Evolutionary conservation across 768 basidiomycete genomes (phyloP), one percentile per base, ranked within the genome.

Genomic region (Collybiopsis luxurians): DNA sequence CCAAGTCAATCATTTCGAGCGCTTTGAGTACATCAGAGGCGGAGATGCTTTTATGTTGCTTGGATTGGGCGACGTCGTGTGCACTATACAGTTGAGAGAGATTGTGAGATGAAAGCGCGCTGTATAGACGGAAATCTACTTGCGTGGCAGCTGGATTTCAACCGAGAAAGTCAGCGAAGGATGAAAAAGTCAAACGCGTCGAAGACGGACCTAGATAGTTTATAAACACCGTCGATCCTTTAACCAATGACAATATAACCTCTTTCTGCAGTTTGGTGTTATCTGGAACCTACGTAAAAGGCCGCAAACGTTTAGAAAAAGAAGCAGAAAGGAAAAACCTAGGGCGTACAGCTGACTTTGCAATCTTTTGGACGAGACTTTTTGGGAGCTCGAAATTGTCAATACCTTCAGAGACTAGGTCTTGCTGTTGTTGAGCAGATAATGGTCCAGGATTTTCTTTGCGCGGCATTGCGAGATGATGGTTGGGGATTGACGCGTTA

Each of bases 201-300:
- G 47, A 60, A n/a, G 7, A 74, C 86, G 62, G 68, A 89, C 95
- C 88, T 7, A 98, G 76, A 64, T 95, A 96, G 69, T 90, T 95
- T 62, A 99, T 95, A 69, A 98, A 98, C 51, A 98, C 89, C 0
- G 95, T 95, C 3, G 95, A 92, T 28, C 89, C 88, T 67, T 95
- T 95, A 13, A 90, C 79, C 10, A 97, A 77, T 12, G 93, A 91
- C 1, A 90, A 69, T 0, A 95, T 85, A 0, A 91, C 90, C 57
- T 98, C 96, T 60, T 95, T 96, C 64, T 94, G 90, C 55, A 97
- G 71, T 66, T 96, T 96, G 12, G 87, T 81, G 62, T 85, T 87
- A 0, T 92, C 87, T 5, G 93, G 92, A 34, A 44, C 27, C 1
- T n/a, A 48, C n/a, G 28, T 12, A 45, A 26, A 7, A 21, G 4